Evolutionary conservation across 1,284 basidiomycete genomes (phyloP), one percentile per base, ranked within the genome.

Genomic region (Exsudoporus floridanus): DNA sequence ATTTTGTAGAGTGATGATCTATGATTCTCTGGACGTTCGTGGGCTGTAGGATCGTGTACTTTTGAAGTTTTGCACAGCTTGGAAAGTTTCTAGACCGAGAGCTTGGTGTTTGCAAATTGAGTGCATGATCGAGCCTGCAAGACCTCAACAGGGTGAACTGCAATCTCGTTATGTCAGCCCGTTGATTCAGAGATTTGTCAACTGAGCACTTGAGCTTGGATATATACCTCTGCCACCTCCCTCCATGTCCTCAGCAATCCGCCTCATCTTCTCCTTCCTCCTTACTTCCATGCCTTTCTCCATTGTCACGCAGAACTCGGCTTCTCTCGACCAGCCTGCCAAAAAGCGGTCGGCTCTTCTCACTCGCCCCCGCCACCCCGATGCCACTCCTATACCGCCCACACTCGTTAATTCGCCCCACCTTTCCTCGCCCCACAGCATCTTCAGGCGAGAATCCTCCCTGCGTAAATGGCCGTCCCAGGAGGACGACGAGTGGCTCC

Each of bases 401-500:
- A 78, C 81, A 0, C 76, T 85, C 45, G 62, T 74, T 27, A 67
- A 78, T 34, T 83, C 81, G 0, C 81, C 79, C 7, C 71, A 78
- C 60, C 76, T 84, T 27, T 74, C 72, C 16, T 77, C 78, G 0
- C 76, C 78, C 8, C 52, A 72, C 42, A 79, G 75, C 65, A 67
- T 79, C 25, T 83, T 84, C 56, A 72, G 70, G 44, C 70, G 71
- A 53, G 64, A 71, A 25, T 50, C 68, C 4, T 53, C 66, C 2
- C 37, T 66, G 16, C 69, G 68, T 28, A 71, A 56, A 28, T 63
- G 67, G 13, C 81, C 80, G 14, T 77, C 72, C 46, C 70, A 76
- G 42, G 73, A 72, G 54, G 79, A 83, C 56, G 77, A 85, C 57
- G 70, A 73, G 52, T 85, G 83, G 83, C 71, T 85, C 47, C 73